Conservation (phyloP, 306 rosid genomes). For the Gillenia trifoliata region DNA sequence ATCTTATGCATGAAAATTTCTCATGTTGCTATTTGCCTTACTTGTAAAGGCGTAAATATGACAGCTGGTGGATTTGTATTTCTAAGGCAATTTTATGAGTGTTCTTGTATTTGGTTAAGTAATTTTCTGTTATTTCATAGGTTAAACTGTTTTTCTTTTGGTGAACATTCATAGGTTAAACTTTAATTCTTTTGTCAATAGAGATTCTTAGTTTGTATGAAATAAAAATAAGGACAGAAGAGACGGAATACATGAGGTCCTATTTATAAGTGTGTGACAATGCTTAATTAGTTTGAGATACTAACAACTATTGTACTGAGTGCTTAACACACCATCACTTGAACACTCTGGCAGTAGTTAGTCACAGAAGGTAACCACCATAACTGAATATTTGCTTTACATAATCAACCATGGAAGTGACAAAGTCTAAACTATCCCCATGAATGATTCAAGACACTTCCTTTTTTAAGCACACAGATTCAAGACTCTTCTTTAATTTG, state of each 20-base stretch:
- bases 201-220: too few species aligned
- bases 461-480: not conserved
- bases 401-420: not conserved
- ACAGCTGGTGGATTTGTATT: too few species aligned
- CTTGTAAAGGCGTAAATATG: not conserved
- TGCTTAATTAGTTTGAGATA: too few species aligned
- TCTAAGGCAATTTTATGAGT: too few species aligned
- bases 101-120: too few species aligned
- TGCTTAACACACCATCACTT: not conserved
- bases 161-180: too few species aligned
- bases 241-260: too few species aligned
- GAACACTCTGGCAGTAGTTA: not conserved
- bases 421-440: not conserved
- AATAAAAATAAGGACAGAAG: too few species aligned
- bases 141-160: too few species aligned
- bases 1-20: not conserved
- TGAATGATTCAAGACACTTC: not conserved
- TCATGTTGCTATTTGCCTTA: not conserved
- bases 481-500: not conserved
- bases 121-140: too few species aligned
- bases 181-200: too few species aligned
- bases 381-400: not conserved
- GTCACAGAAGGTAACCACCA: not conserved
- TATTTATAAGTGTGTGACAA: too few species aligned
- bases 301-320: not conserved